phyloP scores from a whole-genome alignment of 371 early-diverging fungal species.

The Mortierella sp. region DNA sequence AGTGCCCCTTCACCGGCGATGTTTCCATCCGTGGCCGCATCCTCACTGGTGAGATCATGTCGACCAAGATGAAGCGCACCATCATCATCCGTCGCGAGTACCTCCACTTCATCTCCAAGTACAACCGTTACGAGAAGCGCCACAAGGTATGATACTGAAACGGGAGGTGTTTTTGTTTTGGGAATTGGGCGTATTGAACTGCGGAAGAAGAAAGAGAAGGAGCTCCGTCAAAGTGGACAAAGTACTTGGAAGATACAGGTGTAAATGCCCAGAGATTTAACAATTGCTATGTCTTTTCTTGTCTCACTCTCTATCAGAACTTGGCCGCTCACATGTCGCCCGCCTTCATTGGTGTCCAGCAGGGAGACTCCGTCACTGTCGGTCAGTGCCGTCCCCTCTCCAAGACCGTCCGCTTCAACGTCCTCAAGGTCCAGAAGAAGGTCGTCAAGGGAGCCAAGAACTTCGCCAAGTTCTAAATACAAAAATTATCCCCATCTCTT shows the following conservation, averaged over 20 bases:
- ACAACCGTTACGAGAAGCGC: constrained; percentile 99
- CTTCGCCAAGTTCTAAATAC: constrained; percentile 79
- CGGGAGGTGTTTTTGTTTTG: background rate
- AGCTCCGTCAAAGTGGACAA: too few species aligned
- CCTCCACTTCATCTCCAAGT: constrained; percentile 99
- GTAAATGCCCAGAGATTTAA: too few species aligned
- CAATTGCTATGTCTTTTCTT: too few species aligned
- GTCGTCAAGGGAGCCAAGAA: constrained; percentile 90
- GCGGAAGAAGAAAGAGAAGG: too few species aligned
- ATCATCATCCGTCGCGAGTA: constrained; percentile 99
- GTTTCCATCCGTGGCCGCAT: constrained; percentile 99
- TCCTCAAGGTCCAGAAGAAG: constrained; percentile 95
- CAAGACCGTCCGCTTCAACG: constrained; percentile 99
- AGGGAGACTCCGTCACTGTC: constrained; percentile 59
- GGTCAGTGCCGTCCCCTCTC: constrained; percentile 77
- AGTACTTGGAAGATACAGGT: too few species aligned
- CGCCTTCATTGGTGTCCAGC: constrained; percentile 96
- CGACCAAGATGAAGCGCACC: constrained; percentile 99
- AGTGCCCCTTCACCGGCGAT: constrained; percentile 99
- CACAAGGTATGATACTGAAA: constrained; percentile 88
- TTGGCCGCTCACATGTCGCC: constrained; percentile 99
- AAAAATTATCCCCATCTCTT: background rate
- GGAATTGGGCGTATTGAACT: too few species aligned
- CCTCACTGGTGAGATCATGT: constrained; percentile 96
- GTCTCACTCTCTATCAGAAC: constrained; percentile 67